Conservation (phyloP, 192 early-diverging fungal genomes). For the Linnemannia elongata region DNA sequence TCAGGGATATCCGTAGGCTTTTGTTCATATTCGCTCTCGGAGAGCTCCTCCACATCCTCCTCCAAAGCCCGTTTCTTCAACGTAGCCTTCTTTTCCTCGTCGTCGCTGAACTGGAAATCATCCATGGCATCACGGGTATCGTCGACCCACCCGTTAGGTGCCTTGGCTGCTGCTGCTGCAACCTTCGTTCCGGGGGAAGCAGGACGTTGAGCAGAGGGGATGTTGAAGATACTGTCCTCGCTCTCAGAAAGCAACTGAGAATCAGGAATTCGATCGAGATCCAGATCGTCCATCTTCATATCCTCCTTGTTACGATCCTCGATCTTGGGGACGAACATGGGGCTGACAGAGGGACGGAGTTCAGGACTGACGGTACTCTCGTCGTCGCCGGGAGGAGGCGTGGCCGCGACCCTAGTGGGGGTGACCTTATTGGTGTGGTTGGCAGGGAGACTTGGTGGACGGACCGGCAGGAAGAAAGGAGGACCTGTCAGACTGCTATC, state of each 20-base stretch:
- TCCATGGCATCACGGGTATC: neutral
- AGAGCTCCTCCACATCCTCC: too few relatives aligned
- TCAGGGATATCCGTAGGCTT: too few relatives aligned
- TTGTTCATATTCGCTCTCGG: too few relatives aligned
- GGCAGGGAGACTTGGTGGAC: neutral
- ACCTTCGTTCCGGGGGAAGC: too few relatives aligned
- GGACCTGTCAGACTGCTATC: neutral
- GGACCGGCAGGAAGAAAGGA: neutral
- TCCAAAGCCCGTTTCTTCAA: too few relatives aligned
- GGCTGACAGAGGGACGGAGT: neutral
- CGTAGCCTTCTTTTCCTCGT: neutral
- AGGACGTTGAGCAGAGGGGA: neutral
- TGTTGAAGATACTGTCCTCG: neutral
- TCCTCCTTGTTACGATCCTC: neutral
- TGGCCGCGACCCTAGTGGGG: neutral
- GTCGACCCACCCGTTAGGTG: neutral
- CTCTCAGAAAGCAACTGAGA: neutral
- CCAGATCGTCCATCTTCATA: neutral
- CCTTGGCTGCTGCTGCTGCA: too few relatives aligned
- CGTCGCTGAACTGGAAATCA: neutral
- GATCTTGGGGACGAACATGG: neutral
- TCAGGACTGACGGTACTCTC: neutral
- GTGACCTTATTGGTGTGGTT: too few relatives aligned
- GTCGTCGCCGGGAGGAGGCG: neutral
- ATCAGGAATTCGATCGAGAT: neutral